A percentile compares a stretch with the other conserved stretches of the same genome.
Conservation (phyloP, 192 early-diverging fungal species). For the Gonapodya prolifera region DNA sequence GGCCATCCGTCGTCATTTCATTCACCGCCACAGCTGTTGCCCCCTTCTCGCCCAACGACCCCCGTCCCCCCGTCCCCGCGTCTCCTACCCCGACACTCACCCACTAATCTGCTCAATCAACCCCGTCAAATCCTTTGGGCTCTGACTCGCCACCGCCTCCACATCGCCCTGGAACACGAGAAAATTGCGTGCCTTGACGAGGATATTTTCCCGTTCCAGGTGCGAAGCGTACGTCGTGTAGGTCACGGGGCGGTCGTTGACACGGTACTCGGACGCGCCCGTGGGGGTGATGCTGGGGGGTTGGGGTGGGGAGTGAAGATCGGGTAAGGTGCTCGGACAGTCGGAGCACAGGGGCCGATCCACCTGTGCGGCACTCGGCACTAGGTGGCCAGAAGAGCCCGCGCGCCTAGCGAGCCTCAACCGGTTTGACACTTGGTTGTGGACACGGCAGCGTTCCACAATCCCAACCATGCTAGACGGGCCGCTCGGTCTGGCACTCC, state of each 20-base stretch:
- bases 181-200: constrained; percentile 94
- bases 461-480: constrained; percentile 21
- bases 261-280: constrained; percentile 79
- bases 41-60: constrained; percentile 91
- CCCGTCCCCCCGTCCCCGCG: no score
- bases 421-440: no score
- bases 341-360: no score
- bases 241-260: constrained; percentile 60
- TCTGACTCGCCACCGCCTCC: constrained; percentile 91
- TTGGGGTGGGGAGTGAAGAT: no score
- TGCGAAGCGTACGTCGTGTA: constrained; percentile 62
- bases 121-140: constrained; percentile 79
- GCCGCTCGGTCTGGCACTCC: no score
- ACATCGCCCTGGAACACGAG: constrained; percentile 99
- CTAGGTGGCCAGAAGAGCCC: no score
- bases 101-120: constrained; percentile 96
- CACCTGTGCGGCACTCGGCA: no score
- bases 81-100: no score
- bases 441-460: neutral
- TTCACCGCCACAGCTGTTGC: constrained; percentile 17
- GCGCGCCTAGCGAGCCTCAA: no score
- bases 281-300: constrained; percentile 32
- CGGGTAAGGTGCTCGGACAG: no score
- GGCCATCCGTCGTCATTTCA: neutral
- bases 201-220: constrained; percentile 78